These are phyloP conservation scores for Colletotrichum sp. DNA, from an alignment of 2,329 filamentous ascomycete species.

Conservation along the genomic window DNA sequence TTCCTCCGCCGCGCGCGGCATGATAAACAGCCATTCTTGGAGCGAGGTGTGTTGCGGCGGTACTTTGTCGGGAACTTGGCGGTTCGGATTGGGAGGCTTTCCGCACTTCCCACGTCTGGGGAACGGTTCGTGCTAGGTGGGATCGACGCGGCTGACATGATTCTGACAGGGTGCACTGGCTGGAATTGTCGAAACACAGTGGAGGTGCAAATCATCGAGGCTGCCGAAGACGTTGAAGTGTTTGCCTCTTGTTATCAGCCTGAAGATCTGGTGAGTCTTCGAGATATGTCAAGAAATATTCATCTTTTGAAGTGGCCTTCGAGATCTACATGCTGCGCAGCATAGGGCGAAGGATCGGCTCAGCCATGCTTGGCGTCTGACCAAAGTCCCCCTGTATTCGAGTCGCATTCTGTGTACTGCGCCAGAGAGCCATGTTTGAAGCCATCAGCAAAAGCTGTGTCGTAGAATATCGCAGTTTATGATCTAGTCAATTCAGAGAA, in stretches of 20 bases:
- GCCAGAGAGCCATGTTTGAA: accelerated
- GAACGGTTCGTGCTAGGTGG: neutral
- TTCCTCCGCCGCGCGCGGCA: neutral
- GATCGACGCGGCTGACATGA: neutral
- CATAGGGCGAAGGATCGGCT: neutral
- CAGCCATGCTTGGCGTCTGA: neutral
- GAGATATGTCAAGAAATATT: neutral
- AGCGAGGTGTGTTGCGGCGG: neutral
- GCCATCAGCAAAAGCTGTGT: accelerated
- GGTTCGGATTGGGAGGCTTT: neutral
- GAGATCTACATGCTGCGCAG: neutral
- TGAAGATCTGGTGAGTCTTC: neutral
- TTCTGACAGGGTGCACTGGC: neutral
- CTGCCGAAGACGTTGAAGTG: neutral
- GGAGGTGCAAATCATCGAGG: neutral
- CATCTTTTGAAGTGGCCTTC: neutral
- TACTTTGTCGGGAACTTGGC: neutral
- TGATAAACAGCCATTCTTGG: neutral
- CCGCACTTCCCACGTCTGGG: neutral
- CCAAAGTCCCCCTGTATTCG: neutral
- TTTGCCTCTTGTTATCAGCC: neutral
- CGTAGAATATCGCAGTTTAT: accelerated
- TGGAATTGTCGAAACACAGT: neutral
- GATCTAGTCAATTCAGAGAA: neutral
- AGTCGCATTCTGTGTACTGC: neutral